Evolutionary conservation across 345 rosid species (phyloP).

Genomic region (Anacardium occidentale): DNA sequence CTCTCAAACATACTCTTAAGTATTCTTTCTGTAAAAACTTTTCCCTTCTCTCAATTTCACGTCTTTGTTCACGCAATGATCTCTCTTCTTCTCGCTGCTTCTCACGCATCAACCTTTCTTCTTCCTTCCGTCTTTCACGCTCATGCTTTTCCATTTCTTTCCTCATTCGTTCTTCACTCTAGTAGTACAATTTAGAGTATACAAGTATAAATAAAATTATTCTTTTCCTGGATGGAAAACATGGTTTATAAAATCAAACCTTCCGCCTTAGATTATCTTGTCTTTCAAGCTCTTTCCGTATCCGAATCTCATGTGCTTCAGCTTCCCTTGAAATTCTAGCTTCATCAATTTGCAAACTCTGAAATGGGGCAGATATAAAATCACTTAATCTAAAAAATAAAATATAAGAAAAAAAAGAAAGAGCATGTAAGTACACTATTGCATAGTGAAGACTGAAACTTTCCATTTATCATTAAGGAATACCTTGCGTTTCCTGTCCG

Average conservation of each 20-base stretch:
- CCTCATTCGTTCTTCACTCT: constrained; percentile 84
- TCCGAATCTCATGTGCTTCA: constrained; percentile 64
- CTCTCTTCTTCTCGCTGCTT: constrained; percentile 93
- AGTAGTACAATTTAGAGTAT: constrained; percentile 24
- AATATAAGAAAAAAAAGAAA: constrained; percentile 13
- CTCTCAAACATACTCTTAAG: constrained; percentile 49
- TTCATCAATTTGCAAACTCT: constrained; percentile 70
- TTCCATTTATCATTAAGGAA: constrained; percentile 1
- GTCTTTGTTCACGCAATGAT: constrained; percentile 75
- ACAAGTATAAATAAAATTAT: constrained; percentile 20
- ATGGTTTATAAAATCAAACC: constrained; percentile 38
- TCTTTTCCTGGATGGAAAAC: constrained; percentile 2
- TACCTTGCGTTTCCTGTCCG: constrained; percentile 64
- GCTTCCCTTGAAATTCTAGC: constrained; percentile 59
- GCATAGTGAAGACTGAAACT: background rate
- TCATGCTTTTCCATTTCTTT: constrained; percentile 91
- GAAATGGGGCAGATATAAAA: constrained; percentile 29
- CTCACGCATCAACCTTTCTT: constrained; percentile 94
- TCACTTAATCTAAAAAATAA: constrained; percentile 3
- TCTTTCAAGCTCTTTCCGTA: constrained; percentile 78
- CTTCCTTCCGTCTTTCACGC: constrained; percentile 97
- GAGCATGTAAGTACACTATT: background rate
- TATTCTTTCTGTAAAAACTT: constrained; percentile 82
- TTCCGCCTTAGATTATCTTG: constrained; percentile 64
- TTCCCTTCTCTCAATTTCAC: constrained; percentile 91